phyloP scores from a whole-genome alignment of 176 grass and related monocot genomes.

The Rhynchospora breviuscula region DNA sequence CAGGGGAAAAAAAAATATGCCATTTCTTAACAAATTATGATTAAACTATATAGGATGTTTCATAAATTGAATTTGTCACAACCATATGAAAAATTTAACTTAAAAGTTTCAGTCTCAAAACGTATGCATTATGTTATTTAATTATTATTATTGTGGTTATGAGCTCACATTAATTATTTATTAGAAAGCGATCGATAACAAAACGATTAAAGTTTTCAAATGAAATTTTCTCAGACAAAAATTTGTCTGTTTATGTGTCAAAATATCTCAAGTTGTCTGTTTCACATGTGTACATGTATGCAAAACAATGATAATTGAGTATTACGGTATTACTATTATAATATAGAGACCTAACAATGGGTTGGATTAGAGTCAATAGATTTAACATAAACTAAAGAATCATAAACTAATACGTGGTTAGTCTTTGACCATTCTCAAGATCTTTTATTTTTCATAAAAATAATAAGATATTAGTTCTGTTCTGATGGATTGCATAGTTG shows the following conservation, averaged over 20 bases:
- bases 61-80: not conserved
- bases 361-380: not conserved
- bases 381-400: constrained; percentile 1
- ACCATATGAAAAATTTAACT: not conserved
- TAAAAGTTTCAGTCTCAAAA: not conserved
- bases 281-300: not conserved
- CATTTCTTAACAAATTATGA: too few species aligned
- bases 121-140: not conserved
- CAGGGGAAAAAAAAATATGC: too few species aligned
- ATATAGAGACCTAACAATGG: not conserved
- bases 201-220: not conserved
- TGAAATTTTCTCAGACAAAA: not conserved
- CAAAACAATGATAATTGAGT: not conserved
- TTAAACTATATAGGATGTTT: not conserved
- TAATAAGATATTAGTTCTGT: not conserved
- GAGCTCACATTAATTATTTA: not conserved
- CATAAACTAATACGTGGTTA: too few species aligned
- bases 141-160: not conserved
- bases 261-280: not conserved
- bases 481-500: not conserved
- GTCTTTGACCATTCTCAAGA: not conserved
- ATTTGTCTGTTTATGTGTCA: not conserved
- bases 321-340: not conserved
- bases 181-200: not conserved
- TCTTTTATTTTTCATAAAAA: constrained; percentile 1